Evolutionary conservation across 495 filamentous ascomycete genomes (phyloP).

Genomic region (Baudoinia panamericana): DNA sequence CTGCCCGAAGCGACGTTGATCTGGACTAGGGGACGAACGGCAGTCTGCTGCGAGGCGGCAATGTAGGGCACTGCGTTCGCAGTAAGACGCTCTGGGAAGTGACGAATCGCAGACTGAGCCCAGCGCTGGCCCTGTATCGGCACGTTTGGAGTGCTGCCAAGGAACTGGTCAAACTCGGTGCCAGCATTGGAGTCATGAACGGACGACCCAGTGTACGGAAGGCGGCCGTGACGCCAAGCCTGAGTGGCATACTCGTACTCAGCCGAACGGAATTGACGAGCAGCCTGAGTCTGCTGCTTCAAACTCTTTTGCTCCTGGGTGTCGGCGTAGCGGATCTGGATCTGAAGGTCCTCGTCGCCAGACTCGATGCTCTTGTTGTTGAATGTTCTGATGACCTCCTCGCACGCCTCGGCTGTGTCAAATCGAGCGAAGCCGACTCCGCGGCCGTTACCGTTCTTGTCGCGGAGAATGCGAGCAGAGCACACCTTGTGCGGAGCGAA

Average conservation of each 20-base stretch:
- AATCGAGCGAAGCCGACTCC: conserved; percentile 97
- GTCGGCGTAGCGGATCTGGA: conserved; percentile 94
- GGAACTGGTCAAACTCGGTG: conserved; percentile 20
- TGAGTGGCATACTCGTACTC: conserved; percentile 65
- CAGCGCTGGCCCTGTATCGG: conserved; percentile 18
- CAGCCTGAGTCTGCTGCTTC: conserved; percentile 85
- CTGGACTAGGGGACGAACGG: conserved; percentile 1
- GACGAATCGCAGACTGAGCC: conserved; percentile 19
- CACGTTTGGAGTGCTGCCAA: conserved; percentile 11
- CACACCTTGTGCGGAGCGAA: conserved; percentile 75
- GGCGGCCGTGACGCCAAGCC: conserved; percentile 14
- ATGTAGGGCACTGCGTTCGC: conserved; percentile 3
- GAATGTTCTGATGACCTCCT: conserved; percentile 70
- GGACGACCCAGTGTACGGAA: conserved; percentile 7
- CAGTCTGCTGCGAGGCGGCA: conserved; percentile 3
- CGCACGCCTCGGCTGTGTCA: conserved; percentile 72
- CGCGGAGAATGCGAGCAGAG: conserved; percentile 85
- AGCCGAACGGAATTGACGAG: conserved; percentile 81
- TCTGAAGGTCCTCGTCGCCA: conserved; percentile 58
- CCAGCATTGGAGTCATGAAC: conserved; percentile 5
- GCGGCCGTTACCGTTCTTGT: conserved; percentile 77
- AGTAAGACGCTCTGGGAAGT: conserved; percentile 10
- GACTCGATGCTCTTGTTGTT: conserved; percentile 52
- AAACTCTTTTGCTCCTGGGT: conserved; percentile 91
- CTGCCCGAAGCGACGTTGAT: conserved; percentile 2